Base-by-base conservation (phyloP, 805 yeast genomes). In the Jamesozyma gamospora region DNA sequence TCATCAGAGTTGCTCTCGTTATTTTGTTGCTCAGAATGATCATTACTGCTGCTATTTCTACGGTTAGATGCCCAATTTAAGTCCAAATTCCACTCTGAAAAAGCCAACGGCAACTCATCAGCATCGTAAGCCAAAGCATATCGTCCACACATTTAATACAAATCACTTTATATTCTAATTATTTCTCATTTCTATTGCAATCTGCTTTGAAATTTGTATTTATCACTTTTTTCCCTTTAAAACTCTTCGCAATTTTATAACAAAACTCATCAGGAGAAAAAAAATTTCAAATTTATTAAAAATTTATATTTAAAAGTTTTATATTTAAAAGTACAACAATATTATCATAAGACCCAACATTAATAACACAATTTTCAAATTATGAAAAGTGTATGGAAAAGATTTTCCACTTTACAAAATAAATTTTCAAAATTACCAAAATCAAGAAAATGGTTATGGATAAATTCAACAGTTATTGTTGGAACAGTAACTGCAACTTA, bases 111-210 rank as follows among this genome's bases (percentile, higher is more conserved):
- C 16, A 59, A 38, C 13, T 55, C 54, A 3, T 47, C 51, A n/a
- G 48, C 43, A 33, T 45, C 51, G 27, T 42, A 55, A 15, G 70
- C 65, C 49, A 74, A 52, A 2, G 81, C 72, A 49, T 67, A 77
- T 36, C 84, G 55, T 15, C 84, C 84, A 58, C 84, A 77, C 84
- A 77, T 77, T 10, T 17, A 25, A 19, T n/a, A 8, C 14, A 21
- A 21, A 21, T 5, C 8, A 21, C 8, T 21, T 21, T 6, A 21
- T 21, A 5, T 21, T 21, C 8, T 8, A 6, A 6, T 5, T 21
- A 21, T n/a, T n/a, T n/a, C n/a, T n/a, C n/a, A n/a, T n/a, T n/a
- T n/a, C n/a, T n/a, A n/a, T n/a, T n/a, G n/a, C n/a, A n/a, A n/a
- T n/a, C n/a, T n/a, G n/a, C n/a, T n/a, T n/a, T n/a, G n/a, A n/a